Conservation (phyloP, 176 grass and related monocot species). For the Oryza glumipatula region DNA sequence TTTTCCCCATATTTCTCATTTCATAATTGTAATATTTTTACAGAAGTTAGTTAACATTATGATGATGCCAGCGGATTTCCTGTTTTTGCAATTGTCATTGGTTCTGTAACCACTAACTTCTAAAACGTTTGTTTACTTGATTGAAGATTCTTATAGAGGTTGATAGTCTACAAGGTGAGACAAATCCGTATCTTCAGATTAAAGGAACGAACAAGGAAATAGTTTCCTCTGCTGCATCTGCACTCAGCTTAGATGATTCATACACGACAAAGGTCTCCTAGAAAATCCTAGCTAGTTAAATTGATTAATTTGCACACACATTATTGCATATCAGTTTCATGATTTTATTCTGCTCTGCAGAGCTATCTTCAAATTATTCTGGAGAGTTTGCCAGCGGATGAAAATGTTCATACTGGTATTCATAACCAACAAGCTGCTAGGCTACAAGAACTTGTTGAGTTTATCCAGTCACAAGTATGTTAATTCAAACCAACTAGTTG, state of each 20-base stretch:
- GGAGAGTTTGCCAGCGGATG: constrained; percentile 77
- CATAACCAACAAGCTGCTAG: constrained; percentile 93
- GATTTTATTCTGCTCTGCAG: constrained; percentile 46
- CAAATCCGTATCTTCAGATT: constrained; percentile 88
- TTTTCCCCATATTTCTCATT: background rate
- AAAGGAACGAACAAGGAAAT: constrained; percentile 96
- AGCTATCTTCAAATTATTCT: constrained; percentile 99
- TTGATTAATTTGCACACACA: constrained; percentile 3
- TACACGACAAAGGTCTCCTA: constrained; percentile 91
- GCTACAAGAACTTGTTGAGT: constrained; percentile 88
- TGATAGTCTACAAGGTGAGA: constrained; percentile 85
- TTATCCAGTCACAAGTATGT: constrained; percentile 94
- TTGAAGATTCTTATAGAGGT: constrained; percentile 98
- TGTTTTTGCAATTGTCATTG: constrained; percentile 10
- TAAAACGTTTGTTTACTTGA: constrained; percentile 37
- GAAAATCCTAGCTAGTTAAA: constrained; percentile 38
- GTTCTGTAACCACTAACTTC: constrained; percentile 11
- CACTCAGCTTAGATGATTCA: constrained; percentile 81
- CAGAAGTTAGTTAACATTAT: constrained; percentile 19
- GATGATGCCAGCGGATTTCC: constrained; percentile 19
- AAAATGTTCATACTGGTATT: constrained; percentile 65
- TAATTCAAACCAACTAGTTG: constrained; percentile 9
- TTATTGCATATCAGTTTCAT: constrained; percentile 22
- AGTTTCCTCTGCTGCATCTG: constrained; percentile 74
- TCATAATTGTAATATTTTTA: constrained; percentile 19